Percentiles rank a stretch among this genome's conserved stretches.
Evolutionary conservation across 2,329 filamentous ascomycete genomes (phyloP).

Genomic region (Plectosphaerella plurivora): DNA sequence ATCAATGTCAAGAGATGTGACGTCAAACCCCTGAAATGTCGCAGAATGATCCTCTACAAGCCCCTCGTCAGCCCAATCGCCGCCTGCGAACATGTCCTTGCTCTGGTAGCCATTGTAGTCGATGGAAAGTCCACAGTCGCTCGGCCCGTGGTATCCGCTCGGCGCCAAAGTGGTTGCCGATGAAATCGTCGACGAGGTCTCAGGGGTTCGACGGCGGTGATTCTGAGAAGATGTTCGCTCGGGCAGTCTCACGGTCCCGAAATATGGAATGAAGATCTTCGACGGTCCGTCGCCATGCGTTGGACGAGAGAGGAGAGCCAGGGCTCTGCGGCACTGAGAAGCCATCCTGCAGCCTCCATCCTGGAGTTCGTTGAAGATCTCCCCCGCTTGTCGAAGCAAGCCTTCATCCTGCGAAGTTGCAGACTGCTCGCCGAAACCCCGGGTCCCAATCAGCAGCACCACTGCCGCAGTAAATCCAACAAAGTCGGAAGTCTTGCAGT

Average conservation of each 20-base stretch:
- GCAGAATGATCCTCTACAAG: not conserved
- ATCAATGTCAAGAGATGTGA: not conserved
- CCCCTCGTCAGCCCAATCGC: not conserved
- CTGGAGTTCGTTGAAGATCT: not conserved
- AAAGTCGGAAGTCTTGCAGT: constrained; percentile 41
- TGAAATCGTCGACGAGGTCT: not conserved
- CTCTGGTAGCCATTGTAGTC: not conserved
- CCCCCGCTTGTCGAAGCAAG: constrained; percentile 2
- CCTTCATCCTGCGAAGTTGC: not conserved
- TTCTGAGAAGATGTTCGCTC: not conserved
- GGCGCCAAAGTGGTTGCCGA: not conserved
- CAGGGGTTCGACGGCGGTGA: not conserved
- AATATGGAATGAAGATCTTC: not conserved
- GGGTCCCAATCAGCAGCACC: constrained; percentile 31
- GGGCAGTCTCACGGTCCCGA: not conserved
- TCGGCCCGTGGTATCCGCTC: not conserved
- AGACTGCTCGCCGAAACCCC: constrained; percentile 1
- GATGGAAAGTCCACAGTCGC: not conserved
- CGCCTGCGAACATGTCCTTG: not conserved
- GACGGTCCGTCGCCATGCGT: not conserved
- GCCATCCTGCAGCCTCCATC: constrained; percentile 8
- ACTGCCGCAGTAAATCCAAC: constrained; percentile 39
- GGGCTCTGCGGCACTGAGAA: constrained; percentile 12
- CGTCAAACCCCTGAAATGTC: not conserved
- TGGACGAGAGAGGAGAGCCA: constrained; percentile 3